These are phyloP conservation scores for Schizonepeta tenuifolia DNA, from an alignment of 257 asterid species.

Conservation along the genomic window DNA sequence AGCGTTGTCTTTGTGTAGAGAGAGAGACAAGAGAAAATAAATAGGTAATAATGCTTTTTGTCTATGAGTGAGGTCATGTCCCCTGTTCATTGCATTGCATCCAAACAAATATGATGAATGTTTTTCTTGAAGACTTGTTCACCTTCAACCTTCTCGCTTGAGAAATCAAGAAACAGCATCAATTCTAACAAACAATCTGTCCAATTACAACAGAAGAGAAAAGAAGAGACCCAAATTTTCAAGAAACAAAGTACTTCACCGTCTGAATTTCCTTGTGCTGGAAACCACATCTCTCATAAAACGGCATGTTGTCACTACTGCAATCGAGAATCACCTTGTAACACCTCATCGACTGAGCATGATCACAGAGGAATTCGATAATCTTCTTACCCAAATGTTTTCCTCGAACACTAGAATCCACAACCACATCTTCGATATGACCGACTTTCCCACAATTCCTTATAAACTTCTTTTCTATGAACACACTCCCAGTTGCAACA, in stretches of 20 bases:
- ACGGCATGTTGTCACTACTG: conserved; percentile 55
- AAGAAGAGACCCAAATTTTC: neutral
- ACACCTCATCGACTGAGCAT: conserved; percentile 70
- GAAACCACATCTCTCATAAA: conserved; percentile 91
- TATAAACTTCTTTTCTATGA: conserved; percentile 71
- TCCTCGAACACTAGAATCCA: conserved; percentile 72
- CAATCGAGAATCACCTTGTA: conserved; percentile 93
- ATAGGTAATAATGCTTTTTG: conserved; percentile 5
- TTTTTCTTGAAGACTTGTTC: neutral
- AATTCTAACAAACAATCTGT: neutral
- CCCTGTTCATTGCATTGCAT: conserved; percentile 21
- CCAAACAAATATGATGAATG: conserved; percentile 40
- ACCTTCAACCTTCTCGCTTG: neutral
- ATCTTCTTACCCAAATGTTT: conserved; percentile 75
- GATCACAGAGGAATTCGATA: conserved; percentile 66
- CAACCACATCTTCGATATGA: conserved; percentile 95
- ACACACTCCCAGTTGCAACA: conserved; percentile 80
- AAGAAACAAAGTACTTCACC: conserved; percentile 61
- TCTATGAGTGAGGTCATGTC: neutral
- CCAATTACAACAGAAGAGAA: neutral
- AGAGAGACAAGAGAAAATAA: neutral
- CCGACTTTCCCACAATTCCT: conserved; percentile 83
- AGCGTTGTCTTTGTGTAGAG: conserved; percentile 28
- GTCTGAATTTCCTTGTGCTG: conserved; percentile 71
- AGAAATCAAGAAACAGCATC: neutral